phyloP scores from a whole-genome alignment of 345 rosid species.

The Diplotaxis tenuifolia region DNA sequence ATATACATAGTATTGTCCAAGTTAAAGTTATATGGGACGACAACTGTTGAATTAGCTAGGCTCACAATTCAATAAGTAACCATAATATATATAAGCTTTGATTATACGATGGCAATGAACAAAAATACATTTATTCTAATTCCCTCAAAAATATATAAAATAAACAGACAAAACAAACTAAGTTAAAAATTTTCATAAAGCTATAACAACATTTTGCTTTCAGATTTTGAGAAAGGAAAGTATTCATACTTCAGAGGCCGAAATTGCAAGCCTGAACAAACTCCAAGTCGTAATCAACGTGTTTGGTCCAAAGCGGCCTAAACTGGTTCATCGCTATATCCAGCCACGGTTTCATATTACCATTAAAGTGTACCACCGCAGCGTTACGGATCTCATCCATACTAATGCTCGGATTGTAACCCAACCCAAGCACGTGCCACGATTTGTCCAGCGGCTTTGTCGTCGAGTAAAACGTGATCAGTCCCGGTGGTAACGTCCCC shows the following conservation, averaged over 20 bases:
- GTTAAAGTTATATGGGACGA: too few species aligned
- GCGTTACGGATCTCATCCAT: conserved; percentile 87
- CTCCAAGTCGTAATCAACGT: conserved; percentile 81
- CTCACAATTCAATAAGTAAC: too few species aligned
- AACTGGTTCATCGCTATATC: conserved; percentile 96
- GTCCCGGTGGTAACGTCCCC: conserved; percentile 89
- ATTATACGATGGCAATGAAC: too few species aligned
- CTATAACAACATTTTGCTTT: too few species aligned
- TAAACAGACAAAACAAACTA: too few species aligned
- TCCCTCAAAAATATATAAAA: too few species aligned
- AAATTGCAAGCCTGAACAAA: conserved; percentile 94
- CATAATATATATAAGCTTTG: too few species aligned
- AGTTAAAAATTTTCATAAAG: too few species aligned
- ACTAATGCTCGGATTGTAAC: conserved; percentile 93
- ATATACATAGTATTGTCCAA: too few species aligned
- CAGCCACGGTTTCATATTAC: conserved; percentile 98
- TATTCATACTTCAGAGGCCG: conserved; percentile 45
- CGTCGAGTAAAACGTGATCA: conserved; percentile 89
- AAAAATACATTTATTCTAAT: too few species aligned
- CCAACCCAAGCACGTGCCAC: conserved; percentile 96
- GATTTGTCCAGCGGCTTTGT: conserved; percentile 91
- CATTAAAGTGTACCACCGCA: conserved; percentile 95
- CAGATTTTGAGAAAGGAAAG: too few species aligned
- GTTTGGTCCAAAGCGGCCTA: conserved; percentile 80
- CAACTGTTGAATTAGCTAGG: too few species aligned